Conservation (phyloP, 371 early-diverging fungal genomes). For the Sporodiniella umbellata region DNA sequence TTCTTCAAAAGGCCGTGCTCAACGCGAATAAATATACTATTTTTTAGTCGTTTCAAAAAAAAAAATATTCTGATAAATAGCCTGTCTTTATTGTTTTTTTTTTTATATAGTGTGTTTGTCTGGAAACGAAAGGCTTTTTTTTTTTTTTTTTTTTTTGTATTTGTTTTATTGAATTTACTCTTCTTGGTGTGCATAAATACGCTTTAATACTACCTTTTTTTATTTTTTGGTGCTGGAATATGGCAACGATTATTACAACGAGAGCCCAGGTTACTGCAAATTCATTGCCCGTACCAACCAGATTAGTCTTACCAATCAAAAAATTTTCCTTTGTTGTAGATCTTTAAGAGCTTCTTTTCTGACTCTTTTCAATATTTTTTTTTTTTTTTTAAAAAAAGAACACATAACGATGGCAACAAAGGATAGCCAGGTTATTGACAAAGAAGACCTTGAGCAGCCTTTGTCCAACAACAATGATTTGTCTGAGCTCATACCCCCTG, state of each 20-base stretch:
- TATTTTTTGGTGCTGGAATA: not conserved
- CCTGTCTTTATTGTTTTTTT: not conserved
- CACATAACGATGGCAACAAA: not conserved
- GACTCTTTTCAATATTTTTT: not conserved
- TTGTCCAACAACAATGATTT: not conserved
- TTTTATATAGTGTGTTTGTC: not conserved
- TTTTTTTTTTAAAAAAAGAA: not conserved
- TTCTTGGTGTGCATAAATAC: too few species aligned
- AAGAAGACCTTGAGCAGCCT: not conserved
- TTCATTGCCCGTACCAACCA: not conserved
- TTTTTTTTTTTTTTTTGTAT: not conserved
- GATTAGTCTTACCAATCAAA: not conserved
- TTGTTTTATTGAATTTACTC: not conserved
- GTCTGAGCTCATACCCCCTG: conserved; percentile 20
- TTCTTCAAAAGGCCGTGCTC: not conserved
- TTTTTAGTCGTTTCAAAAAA: not conserved
- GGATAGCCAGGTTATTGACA: not conserved
- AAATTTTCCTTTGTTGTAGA: not conserved
- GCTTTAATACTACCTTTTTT: not conserved
- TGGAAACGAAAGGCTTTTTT: too few species aligned
- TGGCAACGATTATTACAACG: not conserved
- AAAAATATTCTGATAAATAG: not conserved
- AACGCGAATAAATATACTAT: conserved; percentile 1
- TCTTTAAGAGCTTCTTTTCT: too few species aligned
- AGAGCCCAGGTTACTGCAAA: too few species aligned